A percentile compares a stretch with the other conserved stretches of the same genome.
These are phyloP conservation scores for Podospora tetraspora DNA, from an alignment of 495 filamentous ascomycete genomes.

Conservation along the genomic window DNA sequence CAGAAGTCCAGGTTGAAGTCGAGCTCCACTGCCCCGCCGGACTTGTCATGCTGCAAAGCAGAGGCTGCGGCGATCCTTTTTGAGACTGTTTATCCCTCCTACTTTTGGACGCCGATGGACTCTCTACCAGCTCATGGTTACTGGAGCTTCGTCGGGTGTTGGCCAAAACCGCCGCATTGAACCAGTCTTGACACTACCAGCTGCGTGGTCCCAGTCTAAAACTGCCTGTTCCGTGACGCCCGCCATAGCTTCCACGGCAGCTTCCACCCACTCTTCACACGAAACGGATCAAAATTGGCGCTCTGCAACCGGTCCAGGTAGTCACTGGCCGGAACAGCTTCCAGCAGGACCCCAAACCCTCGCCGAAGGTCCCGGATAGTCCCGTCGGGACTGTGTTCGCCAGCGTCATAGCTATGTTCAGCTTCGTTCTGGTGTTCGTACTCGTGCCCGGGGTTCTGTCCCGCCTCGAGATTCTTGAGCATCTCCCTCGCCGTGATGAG, in stretches of 20 bases:
- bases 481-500: conserved; percentile 90
- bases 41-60: neutral
- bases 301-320: conserved; percentile 75
- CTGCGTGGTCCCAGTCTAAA: conserved; percentile 33
- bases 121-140: too few species aligned
- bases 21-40: neutral
- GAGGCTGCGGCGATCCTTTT: neutral
- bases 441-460: conserved; percentile 69
- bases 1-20: neutral
- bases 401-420: conserved; percentile 57
- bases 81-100: neutral
- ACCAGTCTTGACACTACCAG: too few species aligned
- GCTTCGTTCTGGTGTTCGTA: conserved; percentile 81
- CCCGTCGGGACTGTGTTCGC: conserved; percentile 26
- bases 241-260: conserved; percentile 82
- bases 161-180: too few species aligned
- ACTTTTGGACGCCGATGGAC: neutral
- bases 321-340: conserved; percentile 66
- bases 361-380: conserved; percentile 49
- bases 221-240: conserved; percentile 55
- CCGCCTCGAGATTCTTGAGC: conserved; percentile 69
- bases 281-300: conserved; percentile 71
- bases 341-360: conserved; percentile 74
- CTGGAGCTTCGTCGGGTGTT: neutral
- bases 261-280: conserved; percentile 72